These are phyloP conservation scores for Boletus tomentosulus DNA, from an alignment of 768 basidiomycete species.

Conservation along the genomic window DNA sequence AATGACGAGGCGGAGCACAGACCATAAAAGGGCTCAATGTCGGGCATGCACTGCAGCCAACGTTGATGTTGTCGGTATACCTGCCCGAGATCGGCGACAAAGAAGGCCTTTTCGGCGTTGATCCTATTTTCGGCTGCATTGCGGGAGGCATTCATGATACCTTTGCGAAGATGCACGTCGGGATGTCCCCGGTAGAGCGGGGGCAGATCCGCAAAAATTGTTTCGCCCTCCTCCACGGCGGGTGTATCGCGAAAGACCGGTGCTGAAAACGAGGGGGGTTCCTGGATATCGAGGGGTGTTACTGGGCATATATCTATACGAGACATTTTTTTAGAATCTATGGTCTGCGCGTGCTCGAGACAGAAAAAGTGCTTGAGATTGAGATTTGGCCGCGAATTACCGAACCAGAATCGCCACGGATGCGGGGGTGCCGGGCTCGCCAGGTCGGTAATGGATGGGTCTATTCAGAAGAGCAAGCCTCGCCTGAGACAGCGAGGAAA, in stretches of 20 bases:
- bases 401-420: slow-evolving; percentile 77
- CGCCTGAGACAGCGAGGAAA: slow-evolving; percentile 71
- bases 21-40: slow-evolving; percentile 96
- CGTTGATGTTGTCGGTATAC: slow-evolving; percentile 82
- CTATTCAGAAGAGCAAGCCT: slow-evolving; percentile 53
- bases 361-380: slow-evolving; percentile 23
- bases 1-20: slow-evolving; percentile 26
- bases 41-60: slow-evolving; percentile 74
- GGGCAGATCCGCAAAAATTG: slow-evolving; percentile 59
- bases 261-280: slow-evolving; percentile 27
- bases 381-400: slow-evolving; percentile 47
- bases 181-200: slow-evolving; percentile 66
- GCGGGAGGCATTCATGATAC: slow-evolving; percentile 63
- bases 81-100: slow-evolving; percentile 88
- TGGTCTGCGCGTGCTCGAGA: slow-evolving; percentile 24
- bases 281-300: slow-evolving; percentile 26
- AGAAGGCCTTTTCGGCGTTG: slow-evolving; percentile 92
- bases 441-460: slow-evolving; percentile 47
- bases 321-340: slow-evolving; percentile 46
- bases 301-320: slow-evolving; percentile 46
- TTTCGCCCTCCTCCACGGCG: slow-evolving; percentile 32
- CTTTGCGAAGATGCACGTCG: slow-evolving; percentile 69
- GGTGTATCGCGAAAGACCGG: slow-evolving; percentile 24
- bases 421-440: slow-evolving; percentile 54
- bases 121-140: slow-evolving; percentile 49